Evolutionary conservation across 345 rosid genomes (phyloP).

Genomic region (Boechera retrofracta): DNA sequence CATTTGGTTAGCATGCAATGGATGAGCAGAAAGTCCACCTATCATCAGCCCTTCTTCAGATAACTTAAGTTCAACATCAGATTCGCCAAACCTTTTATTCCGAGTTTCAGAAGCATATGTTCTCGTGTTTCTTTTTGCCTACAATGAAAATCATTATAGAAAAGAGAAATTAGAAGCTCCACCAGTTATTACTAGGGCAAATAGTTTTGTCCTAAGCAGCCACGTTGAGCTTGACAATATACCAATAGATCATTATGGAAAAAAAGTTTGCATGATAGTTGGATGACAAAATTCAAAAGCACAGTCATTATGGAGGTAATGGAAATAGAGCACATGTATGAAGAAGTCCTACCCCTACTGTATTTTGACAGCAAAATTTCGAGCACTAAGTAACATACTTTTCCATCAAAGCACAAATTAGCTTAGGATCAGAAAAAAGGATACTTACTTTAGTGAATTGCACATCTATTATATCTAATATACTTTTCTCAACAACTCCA

Average conservation of each 20-base stretch:
- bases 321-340: neutral
- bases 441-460: conserved; percentile 70
- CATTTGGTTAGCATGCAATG: conserved; percentile 83
- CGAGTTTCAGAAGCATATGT: conserved; percentile 60
- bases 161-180: conserved; percentile 18
- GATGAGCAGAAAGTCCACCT: conserved; percentile 81
- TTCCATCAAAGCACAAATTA: conserved; percentile 16
- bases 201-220: neutral
- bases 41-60: conserved; percentile 61
- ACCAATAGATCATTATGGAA: conserved; percentile 16
- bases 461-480: conserved; percentile 77
- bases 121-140: conserved; percentile 67
- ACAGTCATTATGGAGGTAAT: conserved; percentile 11
- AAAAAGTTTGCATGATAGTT: neutral
- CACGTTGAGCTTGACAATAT: neutral
- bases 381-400: conserved; percentile 19
- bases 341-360: neutral
- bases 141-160: conserved; percentile 23
- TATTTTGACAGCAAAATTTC: neutral
- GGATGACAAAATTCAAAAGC: neutral
- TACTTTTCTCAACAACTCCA: conserved; percentile 75
- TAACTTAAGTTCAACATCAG: conserved; percentile 54
- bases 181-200: neutral
- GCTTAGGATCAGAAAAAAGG: conserved; percentile 3
- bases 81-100: conserved; percentile 53